These are phyloP conservation scores for Kluyveromyces lactis DNA, from an alignment of 805 yeast genomes.

Conservation along the genomic window DNA sequence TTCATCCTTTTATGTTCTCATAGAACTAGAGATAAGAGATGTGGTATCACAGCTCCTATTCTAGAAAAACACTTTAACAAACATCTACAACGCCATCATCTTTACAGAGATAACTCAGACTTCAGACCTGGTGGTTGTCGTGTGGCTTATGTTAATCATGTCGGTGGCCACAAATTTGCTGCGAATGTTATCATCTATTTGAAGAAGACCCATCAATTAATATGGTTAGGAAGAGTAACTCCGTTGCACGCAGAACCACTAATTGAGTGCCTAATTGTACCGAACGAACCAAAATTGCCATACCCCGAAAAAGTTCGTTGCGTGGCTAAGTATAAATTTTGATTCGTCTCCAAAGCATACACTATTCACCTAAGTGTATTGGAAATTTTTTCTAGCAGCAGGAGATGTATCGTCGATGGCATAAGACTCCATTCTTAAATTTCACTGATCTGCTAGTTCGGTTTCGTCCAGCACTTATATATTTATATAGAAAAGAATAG, in stretches of 20 bases:
- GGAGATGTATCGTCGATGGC: background rate
- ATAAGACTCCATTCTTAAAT: background rate
- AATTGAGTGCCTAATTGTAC: constrained; percentile 63
- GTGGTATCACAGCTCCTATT: constrained; percentile 91
- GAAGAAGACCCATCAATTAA: constrained; percentile 39
- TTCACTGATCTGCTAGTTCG: constrained; percentile 1
- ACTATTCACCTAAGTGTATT: too few species aligned
- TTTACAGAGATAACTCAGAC: constrained; percentile 72
- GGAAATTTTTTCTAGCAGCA: too few species aligned
- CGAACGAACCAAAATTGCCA: constrained; percentile 62
- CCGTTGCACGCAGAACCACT: constrained; percentile 72
- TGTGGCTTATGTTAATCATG: constrained; percentile 70
- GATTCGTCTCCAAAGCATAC: too few species aligned
- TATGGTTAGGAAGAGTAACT: constrained; percentile 82
- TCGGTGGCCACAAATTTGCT: constrained; percentile 93
- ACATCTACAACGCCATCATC: constrained; percentile 59
- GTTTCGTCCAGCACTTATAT: too few species aligned
- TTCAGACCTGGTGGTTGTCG: constrained; percentile 64
- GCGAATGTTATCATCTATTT: constrained; percentile 80
- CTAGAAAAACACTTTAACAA: constrained; percentile 72
- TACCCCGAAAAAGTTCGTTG: constrained; percentile 54
- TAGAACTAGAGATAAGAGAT: constrained; percentile 80
- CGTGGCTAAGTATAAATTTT: constrained; percentile 33
- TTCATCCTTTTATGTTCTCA: constrained; percentile 81
- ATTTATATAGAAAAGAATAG: too few species aligned